Conservation (phyloP, 805 yeast genomes). For the Pichia thaimueangensis region DNA sequence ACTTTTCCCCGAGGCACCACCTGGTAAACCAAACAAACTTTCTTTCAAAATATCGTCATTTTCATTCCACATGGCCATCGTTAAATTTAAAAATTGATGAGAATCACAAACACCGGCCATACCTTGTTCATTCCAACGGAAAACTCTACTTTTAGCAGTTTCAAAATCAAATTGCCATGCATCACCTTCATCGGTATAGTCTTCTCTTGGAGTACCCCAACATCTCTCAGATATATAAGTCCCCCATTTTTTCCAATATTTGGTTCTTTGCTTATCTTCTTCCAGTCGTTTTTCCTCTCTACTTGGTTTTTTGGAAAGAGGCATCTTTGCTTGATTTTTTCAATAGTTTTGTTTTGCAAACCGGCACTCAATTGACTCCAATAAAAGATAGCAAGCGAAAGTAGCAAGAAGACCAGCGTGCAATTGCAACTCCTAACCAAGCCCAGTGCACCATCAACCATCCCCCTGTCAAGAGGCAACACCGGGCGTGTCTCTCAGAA, state of each 20-base stretch:
- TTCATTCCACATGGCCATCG: constrained; percentile 91
- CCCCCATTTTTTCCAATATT: constrained; percentile 88
- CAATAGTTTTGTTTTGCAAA: no score
- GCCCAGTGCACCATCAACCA: no score
- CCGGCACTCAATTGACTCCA: no score
- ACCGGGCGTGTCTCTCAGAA: no score
- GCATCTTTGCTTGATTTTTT: constrained; percentile 14
- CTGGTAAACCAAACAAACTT: constrained; percentile 70
- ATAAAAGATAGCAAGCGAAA: no score
- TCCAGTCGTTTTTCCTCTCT: constrained; percentile 36
- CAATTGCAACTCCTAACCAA: no score
- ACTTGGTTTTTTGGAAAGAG: constrained; percentile 17
- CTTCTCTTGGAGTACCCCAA: constrained; percentile 86
- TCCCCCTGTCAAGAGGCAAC: no score
- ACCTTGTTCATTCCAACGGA: constrained; percentile 96
- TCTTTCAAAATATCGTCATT: constrained; percentile 81
- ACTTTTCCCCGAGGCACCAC: constrained; percentile 60
- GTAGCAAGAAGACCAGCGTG: no score
- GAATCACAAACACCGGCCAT: constrained; percentile 84
- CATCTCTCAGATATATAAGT: constrained; percentile 84
- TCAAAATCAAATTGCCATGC: constrained; percentile 93
- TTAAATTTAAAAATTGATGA: constrained; percentile 66
- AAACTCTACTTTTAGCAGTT: constrained; percentile 71
- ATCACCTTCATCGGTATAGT: constrained; percentile 77
- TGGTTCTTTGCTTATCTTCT: constrained; percentile 33